Evolutionary conservation across 2,329 filamentous ascomycete species (phyloP).

Genomic region (Sarocladium kiliense): DNA sequence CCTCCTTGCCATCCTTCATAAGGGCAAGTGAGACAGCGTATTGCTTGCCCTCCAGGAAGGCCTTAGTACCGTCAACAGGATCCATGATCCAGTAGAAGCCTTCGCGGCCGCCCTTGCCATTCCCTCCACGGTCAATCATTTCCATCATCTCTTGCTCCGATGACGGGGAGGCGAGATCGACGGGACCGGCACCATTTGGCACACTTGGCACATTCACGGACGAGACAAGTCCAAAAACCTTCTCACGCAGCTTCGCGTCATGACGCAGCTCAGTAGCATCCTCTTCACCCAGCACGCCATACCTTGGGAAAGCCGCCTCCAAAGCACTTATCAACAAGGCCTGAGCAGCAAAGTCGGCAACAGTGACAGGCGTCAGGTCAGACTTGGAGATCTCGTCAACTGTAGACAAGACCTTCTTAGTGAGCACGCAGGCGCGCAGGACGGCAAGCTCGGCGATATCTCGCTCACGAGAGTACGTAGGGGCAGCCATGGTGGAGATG

Average conservation of each 20-base stretch:
- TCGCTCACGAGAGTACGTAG: slow-evolving; percentile 22
- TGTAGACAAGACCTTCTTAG: slow-evolving; percentile 38
- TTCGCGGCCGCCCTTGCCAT: slow-evolving; percentile 27
- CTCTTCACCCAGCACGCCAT: slow-evolving; percentile 59
- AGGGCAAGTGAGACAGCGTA: slow-evolving; percentile 58
- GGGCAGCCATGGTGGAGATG: slow-evolving; percentile 15
- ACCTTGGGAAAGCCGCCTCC: slow-evolving; percentile 46
- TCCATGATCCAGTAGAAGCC: slow-evolving; percentile 57
- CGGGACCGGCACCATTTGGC: slow-evolving; percentile 10
- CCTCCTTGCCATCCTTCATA: slow-evolving; percentile 50
- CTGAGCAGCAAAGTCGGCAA: slow-evolving; percentile 60
- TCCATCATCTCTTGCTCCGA: slow-evolving; percentile 52
- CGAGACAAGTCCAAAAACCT: slow-evolving; percentile 52
- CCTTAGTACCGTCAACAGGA: slow-evolving; percentile 59
- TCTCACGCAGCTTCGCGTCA: slow-evolving; percentile 39
- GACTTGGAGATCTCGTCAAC: slow-evolving; percentile 49
- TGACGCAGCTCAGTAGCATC: slow-evolving; percentile 45
- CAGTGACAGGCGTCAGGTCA: slow-evolving; percentile 56
- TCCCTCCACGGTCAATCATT: slow-evolving; percentile 54
- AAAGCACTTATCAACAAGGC: slow-evolving; percentile 55
- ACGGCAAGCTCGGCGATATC: slow-evolving; percentile 39
- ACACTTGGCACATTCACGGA: slow-evolving; percentile 13
- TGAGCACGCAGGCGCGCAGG: slow-evolving; percentile 51
- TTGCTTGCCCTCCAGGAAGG: slow-evolving; percentile 56
- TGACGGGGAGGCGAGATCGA: slow-evolving; percentile 30